A percentile compares a stretch with the other conserved stretches of the same genome.
Evolutionary conservation across 176 grass and related monocot species (phyloP).

Genomic region (Zoysia pacifica): DNA sequence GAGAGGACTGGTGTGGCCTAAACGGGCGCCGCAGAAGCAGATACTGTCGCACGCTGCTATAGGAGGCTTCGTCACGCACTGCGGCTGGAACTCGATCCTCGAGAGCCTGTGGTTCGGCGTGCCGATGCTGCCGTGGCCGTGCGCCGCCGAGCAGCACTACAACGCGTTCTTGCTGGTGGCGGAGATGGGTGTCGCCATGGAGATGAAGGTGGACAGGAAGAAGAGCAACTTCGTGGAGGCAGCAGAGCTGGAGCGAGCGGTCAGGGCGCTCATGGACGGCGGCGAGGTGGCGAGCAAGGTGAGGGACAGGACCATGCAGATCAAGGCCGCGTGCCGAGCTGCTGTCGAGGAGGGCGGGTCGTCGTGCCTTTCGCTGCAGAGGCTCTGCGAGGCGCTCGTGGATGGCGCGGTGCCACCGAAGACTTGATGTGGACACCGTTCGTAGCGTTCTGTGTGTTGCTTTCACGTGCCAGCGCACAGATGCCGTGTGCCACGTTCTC

Average conservation of each 20-base stretch:
- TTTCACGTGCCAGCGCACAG: no score
- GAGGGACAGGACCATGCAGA: background rate
- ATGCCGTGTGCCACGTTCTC: no score
- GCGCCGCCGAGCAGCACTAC: constrained; percentile 61
- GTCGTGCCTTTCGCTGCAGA: no score
- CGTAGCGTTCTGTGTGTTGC: no score
- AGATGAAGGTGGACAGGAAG: constrained; percentile 27
- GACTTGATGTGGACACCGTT: no score
- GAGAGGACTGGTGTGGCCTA: constrained; percentile 37
- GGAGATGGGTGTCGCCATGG: constrained; percentile 32
- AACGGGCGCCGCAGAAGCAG: constrained; percentile 53
- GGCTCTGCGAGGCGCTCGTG: no score
- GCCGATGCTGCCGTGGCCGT: constrained; percentile 51
- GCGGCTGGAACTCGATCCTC: constrained; percentile 53
- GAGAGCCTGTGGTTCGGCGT: constrained; percentile 65
- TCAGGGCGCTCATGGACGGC: constrained; percentile 40
- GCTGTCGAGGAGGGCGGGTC: no score
- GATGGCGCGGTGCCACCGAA: no score
- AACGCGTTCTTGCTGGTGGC: constrained; percentile 47
- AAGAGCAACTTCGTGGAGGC: constrained; percentile 35
- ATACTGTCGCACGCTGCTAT: constrained; percentile 52
- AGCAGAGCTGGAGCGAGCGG: constrained; percentile 46
- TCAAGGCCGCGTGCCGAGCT: background rate
- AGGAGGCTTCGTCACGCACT: constrained; percentile 52
- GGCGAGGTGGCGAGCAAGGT: constrained; percentile 39